Conservation (phyloP, 257 asterid species). For the Plantago elongata region DNA sequence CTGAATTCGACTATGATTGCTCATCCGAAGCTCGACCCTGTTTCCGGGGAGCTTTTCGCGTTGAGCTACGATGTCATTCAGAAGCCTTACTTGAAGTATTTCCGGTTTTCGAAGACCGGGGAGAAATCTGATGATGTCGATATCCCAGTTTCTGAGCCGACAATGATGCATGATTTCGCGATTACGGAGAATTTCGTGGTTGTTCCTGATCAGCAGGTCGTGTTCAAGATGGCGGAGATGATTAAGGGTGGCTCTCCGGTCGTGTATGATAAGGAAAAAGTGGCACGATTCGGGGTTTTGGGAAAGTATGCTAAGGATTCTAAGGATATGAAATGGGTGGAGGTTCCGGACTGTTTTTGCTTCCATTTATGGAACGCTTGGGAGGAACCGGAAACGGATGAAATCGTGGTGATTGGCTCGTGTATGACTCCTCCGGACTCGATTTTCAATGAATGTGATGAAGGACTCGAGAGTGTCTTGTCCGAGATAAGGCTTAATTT, state of each 20-base stretch:
- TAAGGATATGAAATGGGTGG: constrained; percentile 52
- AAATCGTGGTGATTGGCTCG: constrained; percentile 85
- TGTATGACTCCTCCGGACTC: constrained; percentile 99
- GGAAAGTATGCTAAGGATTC: constrained; percentile 53
- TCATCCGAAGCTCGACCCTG: constrained; percentile 90
- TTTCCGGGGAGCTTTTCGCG: constrained; percentile 80
- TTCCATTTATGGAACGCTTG: constrained; percentile 99
- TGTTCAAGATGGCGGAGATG: constrained; percentile 90
- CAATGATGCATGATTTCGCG: constrained; percentile 99
- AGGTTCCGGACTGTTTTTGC: constrained; percentile 89
- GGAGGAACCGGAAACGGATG: constrained; percentile 83
- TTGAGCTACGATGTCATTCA: constrained; percentile 87
- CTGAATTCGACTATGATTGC: constrained; percentile 87
- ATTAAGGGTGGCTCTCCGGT: constrained; percentile 92
- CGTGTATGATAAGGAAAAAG: constrained; percentile 59
- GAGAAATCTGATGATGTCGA: constrained; percentile 70
- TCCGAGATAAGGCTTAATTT: constrained; percentile 82
- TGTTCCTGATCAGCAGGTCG: constrained; percentile 94
- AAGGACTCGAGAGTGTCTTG: constrained; percentile 62
- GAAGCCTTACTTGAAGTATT: constrained; percentile 79
- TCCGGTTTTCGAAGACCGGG: constrained; percentile 56
- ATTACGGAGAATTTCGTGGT: constrained; percentile 76
- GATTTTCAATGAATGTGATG: constrained; percentile 89
- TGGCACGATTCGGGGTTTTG: constrained; percentile 67
- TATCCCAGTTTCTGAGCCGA: constrained; percentile 78